A percentile compares a stretch with the other conserved stretches of the same genome.
These are phyloP conservation scores for Spergularia bocconei DNA, from an alignment of 148 eudicot genomes.

Conservation along the genomic window DNA sequence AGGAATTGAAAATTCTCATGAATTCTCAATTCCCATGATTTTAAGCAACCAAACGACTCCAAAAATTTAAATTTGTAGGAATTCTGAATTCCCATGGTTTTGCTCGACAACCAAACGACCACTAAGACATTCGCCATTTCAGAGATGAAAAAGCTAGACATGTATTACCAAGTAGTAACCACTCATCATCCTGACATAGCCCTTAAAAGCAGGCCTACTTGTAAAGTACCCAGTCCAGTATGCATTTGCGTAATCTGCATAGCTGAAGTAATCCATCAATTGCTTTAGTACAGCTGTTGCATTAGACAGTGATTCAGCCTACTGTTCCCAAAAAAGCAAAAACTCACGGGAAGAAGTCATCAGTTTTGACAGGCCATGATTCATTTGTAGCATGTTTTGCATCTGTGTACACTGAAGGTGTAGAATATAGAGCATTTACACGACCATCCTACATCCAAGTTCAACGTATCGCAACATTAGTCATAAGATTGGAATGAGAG, in stretches of 20 bases:
- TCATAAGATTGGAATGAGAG: neutral
- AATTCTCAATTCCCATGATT: too few relatives aligned
- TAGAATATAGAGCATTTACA: slow-evolving; percentile 73
- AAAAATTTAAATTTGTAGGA: too few relatives aligned
- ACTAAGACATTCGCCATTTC: neutral
- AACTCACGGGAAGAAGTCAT: slow-evolving; percentile 79
- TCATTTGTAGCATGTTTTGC: slow-evolving; percentile 54
- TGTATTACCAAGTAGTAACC: slow-evolving; percentile 58
- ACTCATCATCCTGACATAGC: slow-evolving; percentile 67
- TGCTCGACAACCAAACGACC: neutral
- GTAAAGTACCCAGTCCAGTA: slow-evolving; percentile 92
- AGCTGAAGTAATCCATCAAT: slow-evolving; percentile 36
- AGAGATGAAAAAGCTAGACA: neutral
- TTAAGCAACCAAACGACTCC: too few relatives aligned
- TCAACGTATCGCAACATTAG: neutral
- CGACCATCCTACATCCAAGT: slow-evolving; percentile 64
- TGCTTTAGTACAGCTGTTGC: slow-evolving; percentile 1
- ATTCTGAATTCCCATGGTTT: too few relatives aligned
- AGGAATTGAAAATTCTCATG: too few relatives aligned
- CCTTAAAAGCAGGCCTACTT: slow-evolving; percentile 71
- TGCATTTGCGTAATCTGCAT: slow-evolving; percentile 68
- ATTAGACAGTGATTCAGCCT: slow-evolving; percentile 11
- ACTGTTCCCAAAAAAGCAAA: slow-evolving; percentile 1
- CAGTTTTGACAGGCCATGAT: slow-evolving; percentile 66
- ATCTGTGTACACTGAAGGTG: slow-evolving; percentile 74